Evolutionary conservation across 495 filamentous ascomycete genomes (phyloP).

Genomic region (Aspergillus sparsus): DNA sequence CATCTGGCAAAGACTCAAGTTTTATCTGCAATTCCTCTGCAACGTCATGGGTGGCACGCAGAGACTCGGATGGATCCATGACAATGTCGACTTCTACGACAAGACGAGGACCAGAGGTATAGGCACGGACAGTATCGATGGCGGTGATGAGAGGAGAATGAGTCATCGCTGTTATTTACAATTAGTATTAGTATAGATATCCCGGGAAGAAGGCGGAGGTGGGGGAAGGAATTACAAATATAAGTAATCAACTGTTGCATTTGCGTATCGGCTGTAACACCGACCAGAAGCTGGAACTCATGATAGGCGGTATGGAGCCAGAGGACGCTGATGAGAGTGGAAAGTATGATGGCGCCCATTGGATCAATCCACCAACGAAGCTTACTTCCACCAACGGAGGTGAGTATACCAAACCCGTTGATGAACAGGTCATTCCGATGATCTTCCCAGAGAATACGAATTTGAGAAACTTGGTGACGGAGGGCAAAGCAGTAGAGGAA

Average conservation of each 20-base stretch:
- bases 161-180: slow-evolving; percentile 64
- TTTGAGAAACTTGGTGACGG: slow-evolving; percentile 84
- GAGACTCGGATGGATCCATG: slow-evolving; percentile 67
- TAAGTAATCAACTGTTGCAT: slow-evolving; percentile 96
- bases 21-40: slow-evolving; percentile 95
- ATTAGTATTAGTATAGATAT: slow-evolving; percentile 1
- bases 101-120: slow-evolving; percentile 85
- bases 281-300: slow-evolving; percentile 89
- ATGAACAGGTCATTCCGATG: slow-evolving; percentile 88
- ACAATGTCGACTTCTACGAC: slow-evolving; percentile 91
- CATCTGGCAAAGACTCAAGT: slow-evolving; percentile 86
- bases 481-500: slow-evolving; percentile 93
- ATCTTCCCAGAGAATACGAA: slow-evolving; percentile 90
- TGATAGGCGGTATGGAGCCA: slow-evolving; percentile 85
- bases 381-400: slow-evolving; percentile 82
- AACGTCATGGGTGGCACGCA: slow-evolving; percentile 85
- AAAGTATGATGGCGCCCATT: slow-evolving; percentile 84
- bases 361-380: slow-evolving; percentile 95
- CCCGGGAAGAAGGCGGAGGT: background rate
- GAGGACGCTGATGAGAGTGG: slow-evolving; percentile 68
- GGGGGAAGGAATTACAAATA: slow-evolving; percentile 44
- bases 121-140: slow-evolving; percentile 93
- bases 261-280: slow-evolving; percentile 79
- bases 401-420: slow-evolving; percentile 89
- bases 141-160: slow-evolving; percentile 77